Base-by-base conservation (phyloP, 257 asterid genomes). In the Primulina huaijiensis region DNA sequence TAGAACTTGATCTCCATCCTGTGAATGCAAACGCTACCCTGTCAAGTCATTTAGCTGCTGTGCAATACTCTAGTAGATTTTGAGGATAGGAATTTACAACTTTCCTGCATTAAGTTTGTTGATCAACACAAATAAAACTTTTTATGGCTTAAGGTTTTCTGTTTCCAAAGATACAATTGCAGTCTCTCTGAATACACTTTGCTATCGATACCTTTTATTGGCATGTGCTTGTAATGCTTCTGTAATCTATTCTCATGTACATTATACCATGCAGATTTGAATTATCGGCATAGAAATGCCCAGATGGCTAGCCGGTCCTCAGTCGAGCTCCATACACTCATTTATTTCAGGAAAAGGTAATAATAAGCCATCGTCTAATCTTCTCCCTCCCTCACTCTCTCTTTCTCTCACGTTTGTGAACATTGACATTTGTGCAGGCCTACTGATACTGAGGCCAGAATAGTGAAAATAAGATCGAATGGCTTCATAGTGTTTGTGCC, bases 221-320 rank as follows among this genome's bases (percentile, higher is more conserved):
- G 31, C 67, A 67, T 20, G 60, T 63, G 55, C 62, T 57, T 17
- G 33, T 43, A 67, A n/a, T 58, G 40, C 56, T 50, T 21, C 19
- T 53, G 46, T 35, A 23, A 34, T 68, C 3, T 29, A 20, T 66
- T 72, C 73, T 68, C 59, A 52, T 65, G 2, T 73, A 14, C 58
- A 46, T 70, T 61, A 25, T 59, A 63, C 69, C 38, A 58, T 69
- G 65, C 87, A 93, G 99, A 91, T 86, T 78, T 94, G 72, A 94
- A 94, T 82, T 89, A 86, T 81, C 97, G 99, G 74, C 97, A 94
- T 74, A 84, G 86, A 77, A 94, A 94, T 81, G 99, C 99, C 55
- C 99, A 94, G 80, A 91, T 90, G 99, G 99, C 99, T 34, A 85
- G 99, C 76, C 88, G 99, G 69, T 92, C 87, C 21, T 94, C 99